A percentile compares a stretch with the other conserved stretches of the same genome.
These are phyloP conservation scores for Apium graveolens DNA, from an alignment of 129 eudicot genomes.

Conservation along the genomic window DNA sequence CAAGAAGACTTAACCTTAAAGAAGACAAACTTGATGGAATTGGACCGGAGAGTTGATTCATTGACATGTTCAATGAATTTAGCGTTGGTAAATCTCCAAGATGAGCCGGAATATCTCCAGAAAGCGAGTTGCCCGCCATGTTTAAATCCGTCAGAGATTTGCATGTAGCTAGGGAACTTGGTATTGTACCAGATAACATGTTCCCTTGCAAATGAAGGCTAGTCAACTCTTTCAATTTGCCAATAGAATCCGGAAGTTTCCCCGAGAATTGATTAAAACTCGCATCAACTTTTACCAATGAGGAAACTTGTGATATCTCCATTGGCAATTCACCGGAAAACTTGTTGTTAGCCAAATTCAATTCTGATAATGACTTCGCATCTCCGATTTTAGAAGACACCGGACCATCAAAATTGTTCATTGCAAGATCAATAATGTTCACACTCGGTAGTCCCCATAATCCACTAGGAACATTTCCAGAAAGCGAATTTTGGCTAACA, in stretches of 20 bases:
- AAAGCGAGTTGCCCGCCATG: conserved; percentile 56
- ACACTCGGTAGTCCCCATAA: conserved; percentile 46
- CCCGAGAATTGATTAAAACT: conserved; percentile 61
- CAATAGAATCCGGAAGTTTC: conserved; percentile 44
- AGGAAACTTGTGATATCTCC: conserved; percentile 43
- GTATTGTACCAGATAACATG: conserved; percentile 53
- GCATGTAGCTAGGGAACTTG: conserved; percentile 56
- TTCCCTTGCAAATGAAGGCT: conserved; percentile 52
- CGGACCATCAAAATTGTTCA: conserved; percentile 42
- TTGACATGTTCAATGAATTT: conserved; percentile 59
- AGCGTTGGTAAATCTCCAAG: conserved; percentile 56
- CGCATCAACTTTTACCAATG: conserved; percentile 45
- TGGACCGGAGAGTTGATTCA: conserved; percentile 55
- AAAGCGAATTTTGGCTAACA: conserved; percentile 35
- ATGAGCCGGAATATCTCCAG: conserved; percentile 56
- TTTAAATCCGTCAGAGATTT: conserved; percentile 48
- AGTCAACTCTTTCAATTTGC: conserved; percentile 40
- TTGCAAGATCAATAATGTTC: conserved; percentile 32
- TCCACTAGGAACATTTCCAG: conserved; percentile 41
- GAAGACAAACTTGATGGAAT: conserved; percentile 68
- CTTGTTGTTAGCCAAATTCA: conserved; percentile 46
- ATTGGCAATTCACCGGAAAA: conserved; percentile 58
- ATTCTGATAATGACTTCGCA: conserved; percentile 45
- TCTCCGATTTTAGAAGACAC: conserved; percentile 41
- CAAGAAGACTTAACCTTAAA: conserved; percentile 54